These are phyloP conservation scores for Cyberlindnera nakhonratchasimensis DNA, from an alignment of 805 yeast species.

Conservation along the genomic window DNA sequence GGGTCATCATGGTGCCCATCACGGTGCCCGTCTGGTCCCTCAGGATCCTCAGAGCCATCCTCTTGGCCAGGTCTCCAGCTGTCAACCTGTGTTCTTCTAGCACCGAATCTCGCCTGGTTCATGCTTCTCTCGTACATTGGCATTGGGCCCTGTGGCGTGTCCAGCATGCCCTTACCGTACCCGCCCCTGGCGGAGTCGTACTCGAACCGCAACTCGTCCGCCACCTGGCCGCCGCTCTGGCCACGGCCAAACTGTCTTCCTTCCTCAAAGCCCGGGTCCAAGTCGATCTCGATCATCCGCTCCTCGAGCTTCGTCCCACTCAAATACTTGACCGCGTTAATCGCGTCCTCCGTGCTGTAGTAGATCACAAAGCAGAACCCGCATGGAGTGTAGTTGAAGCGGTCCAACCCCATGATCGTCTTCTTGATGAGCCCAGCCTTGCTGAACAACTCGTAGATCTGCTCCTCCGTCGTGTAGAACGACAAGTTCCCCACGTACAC, in stretches of 20 bases:
- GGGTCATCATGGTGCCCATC: too few relatives aligned
- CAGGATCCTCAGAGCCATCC: too few relatives aligned
- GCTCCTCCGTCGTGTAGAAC: conserved; percentile 92
- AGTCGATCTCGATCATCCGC: conserved; percentile 74
- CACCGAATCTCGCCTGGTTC: conserved; percentile 30
- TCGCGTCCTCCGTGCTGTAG: conserved; percentile 61
- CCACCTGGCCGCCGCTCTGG: conserved; percentile 84
- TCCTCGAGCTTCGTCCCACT: conserved; percentile 84
- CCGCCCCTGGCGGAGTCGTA: conserved; percentile 48
- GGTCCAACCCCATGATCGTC: conserved; percentile 92
- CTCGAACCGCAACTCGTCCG: conserved; percentile 59
- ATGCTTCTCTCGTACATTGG: conserved; percentile 8
- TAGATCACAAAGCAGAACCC: conserved; percentile 94
- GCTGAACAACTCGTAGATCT: conserved; percentile 80
- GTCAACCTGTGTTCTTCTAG: conserved; percentile 28
- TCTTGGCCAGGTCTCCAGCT: conserved; percentile 22
- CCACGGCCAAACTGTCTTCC: conserved; percentile 98
- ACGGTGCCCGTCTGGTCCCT: too few relatives aligned
- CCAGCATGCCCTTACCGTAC: conserved; percentile 28
- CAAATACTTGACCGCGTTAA: conserved; percentile 78
- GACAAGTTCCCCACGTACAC: conserved; percentile 90
- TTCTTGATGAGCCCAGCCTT: conserved; percentile 69
- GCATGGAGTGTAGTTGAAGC: conserved; percentile 89
- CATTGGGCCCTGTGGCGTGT: conserved; percentile 5
- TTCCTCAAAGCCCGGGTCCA: conserved; percentile 94